phyloP scores from a whole-genome alignment of 345 rosid species.

The Bruguiera gymnorhiza region DNA sequence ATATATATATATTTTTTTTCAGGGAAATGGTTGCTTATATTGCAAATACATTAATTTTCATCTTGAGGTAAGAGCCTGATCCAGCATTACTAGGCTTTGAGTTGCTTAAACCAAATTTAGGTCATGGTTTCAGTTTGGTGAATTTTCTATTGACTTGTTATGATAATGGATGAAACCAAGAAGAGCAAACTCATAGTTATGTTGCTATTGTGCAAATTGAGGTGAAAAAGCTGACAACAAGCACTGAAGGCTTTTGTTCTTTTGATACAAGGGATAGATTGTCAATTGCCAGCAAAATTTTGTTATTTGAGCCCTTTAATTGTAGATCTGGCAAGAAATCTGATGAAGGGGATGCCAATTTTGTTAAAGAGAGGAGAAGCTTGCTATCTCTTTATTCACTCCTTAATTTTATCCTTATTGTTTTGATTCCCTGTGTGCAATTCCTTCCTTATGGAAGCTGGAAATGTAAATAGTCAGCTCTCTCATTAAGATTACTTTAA shows the following conservation, averaged over 20 bases:
- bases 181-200: not conserved
- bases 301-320: not conserved
- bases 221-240: not conserved
- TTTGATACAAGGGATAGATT: not conserved
- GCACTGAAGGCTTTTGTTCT: not conserved
- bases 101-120: not conserved
- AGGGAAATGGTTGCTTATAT: slow-evolving; percentile 99
- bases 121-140: not conserved
- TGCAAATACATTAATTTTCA: slow-evolving; percentile 93
- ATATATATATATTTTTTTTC: slow-evolving; percentile 12
- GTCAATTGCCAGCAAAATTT: not conserved
- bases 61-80: slow-evolving; percentile 63
- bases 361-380: too few species aligned
- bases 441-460: too few species aligned
- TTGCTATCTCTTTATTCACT: too few species aligned
- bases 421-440: too few species aligned
- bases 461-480: too few species aligned
- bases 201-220: not conserved
- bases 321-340: not conserved
- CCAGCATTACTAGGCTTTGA: not conserved
- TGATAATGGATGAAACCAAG: not conserved
- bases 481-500: too few species aligned
- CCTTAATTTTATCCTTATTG: too few species aligned
- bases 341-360: too few species aligned
- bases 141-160: not conserved